Conservation (phyloP, 164 flowering plant species). For the Stephania japonica region DNA sequence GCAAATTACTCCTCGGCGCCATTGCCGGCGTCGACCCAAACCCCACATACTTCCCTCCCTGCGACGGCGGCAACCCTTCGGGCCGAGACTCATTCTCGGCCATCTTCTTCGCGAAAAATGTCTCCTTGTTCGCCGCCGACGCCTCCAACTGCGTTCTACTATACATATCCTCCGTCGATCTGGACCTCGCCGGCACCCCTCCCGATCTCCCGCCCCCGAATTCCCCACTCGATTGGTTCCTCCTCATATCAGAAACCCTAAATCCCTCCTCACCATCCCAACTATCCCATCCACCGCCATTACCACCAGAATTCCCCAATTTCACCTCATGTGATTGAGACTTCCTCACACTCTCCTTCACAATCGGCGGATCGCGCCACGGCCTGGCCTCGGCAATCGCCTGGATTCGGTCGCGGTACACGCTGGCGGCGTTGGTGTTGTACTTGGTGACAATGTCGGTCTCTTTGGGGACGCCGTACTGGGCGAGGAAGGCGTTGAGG, state of each 20-base stretch:
- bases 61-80: conserved; percentile 85
- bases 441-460: conserved; percentile 19
- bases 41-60: conserved; percentile 94
- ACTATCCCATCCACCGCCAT: conserved; percentile 14
- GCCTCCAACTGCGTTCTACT: conserved; percentile 67
- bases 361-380: conserved; percentile 21
- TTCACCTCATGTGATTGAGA: background rate
- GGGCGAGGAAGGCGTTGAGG: conserved; percentile 16
- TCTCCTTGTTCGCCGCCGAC: conserved; percentile 79
- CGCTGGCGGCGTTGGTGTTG: conserved; percentile 15
- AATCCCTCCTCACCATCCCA: conserved; percentile 14
- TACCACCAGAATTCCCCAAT: background rate
- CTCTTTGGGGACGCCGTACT: conserved; percentile 16
- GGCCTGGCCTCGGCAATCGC: conserved; percentile 4
- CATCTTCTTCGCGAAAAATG: conserved; percentile 69
- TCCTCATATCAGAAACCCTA: conserved; percentile 1
- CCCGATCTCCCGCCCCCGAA: conserved; percentile 23
- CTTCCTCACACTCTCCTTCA: conserved; percentile 6
- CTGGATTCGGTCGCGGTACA: conserved; percentile 14
- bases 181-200: conserved; percentile 49
- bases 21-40: conserved; percentile 74
- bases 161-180: conserved; percentile 71
- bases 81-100: conserved; percentile 77
- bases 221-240: conserved; percentile 20
- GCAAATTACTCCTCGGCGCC: conserved; percentile 27